These are phyloP conservation scores for Albugo laibachii DNA, from an alignment of 352 stramenopile species.

Conservation along the genomic window DNA sequence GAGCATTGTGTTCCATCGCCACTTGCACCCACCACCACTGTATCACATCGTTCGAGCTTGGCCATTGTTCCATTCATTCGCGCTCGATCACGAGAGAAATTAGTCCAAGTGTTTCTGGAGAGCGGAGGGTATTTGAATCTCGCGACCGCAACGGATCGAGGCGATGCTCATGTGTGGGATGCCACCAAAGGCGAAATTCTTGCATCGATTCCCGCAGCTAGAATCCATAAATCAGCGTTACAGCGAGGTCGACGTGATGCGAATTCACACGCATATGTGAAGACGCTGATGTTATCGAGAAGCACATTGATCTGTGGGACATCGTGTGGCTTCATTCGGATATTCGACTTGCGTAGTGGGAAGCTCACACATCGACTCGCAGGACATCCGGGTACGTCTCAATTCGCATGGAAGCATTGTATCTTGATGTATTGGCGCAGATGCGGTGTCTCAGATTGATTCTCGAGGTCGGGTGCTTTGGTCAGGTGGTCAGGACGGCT, in stretches of 20 bases:
- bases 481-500: slow-evolving; percentile 63
- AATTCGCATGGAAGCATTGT: not conserved
- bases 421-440: slow-evolving; percentile 11
- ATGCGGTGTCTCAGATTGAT: slow-evolving; percentile 60
- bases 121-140: slow-evolving; percentile 62
- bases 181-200: slow-evolving; percentile 70
- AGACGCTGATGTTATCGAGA: slow-evolving; percentile 73
- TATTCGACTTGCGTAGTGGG: slow-evolving; percentile 68
- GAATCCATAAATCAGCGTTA: slow-evolving; percentile 71
- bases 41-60: slow-evolving; percentile 62
- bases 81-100: slow-evolving; percentile 53
- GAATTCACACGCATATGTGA: slow-evolving; percentile 37
- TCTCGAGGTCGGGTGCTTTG: slow-evolving; percentile 73
- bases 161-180: slow-evolving; percentile 75
- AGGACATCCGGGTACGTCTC: slow-evolving; percentile 48
- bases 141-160: slow-evolving; percentile 70
- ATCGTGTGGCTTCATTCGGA: slow-evolving; percentile 69
- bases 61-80: slow-evolving; percentile 71
- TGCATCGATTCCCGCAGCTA: slow-evolving; percentile 48
- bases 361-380: slow-evolving; percentile 63
- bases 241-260: slow-evolving; percentile 36
- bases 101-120: slow-evolving; percentile 59
- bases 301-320: slow-evolving; percentile 76
- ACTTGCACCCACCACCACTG: slow-evolving; percentile 35
- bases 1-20: slow-evolving; percentile 22